These are phyloP conservation scores for Lindgomyces ingoldianus DNA, from an alignment of 495 filamentous ascomycete species.

Conservation along the genomic window DNA sequence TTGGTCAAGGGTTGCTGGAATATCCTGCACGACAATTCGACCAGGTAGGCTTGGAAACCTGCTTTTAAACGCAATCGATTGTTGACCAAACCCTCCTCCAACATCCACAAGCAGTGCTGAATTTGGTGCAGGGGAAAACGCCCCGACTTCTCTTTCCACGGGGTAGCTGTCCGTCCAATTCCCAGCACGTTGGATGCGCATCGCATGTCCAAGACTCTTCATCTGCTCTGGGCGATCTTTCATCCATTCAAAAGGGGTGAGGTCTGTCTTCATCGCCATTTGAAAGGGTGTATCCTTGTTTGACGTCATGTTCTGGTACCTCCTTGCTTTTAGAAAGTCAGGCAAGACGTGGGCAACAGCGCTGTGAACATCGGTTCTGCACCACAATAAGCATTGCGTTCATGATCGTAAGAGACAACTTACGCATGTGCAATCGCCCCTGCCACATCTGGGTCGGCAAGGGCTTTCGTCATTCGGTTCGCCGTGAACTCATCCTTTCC, in stretches of 20 bases:
- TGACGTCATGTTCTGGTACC: conserved; percentile 12
- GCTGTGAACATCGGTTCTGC: conserved; percentile 2
- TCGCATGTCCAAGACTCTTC: conserved; percentile 17
- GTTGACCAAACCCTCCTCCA: conserved; percentile 58
- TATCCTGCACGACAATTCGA: conserved; percentile 57
- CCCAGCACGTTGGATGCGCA: conserved; percentile 9
- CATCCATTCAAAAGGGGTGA: conserved; percentile 21
- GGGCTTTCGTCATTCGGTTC: neutral
- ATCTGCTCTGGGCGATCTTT: conserved; percentile 17
- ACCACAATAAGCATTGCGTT: neutral
- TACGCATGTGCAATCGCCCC: neutral
- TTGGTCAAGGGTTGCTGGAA: conserved; percentile 47
- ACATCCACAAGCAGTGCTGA: conserved; percentile 50
- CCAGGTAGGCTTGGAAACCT: conserved; percentile 41
- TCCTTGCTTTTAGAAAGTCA: neutral
- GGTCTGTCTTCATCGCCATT: conserved; percentile 10
- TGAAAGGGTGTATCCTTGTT: conserved; percentile 20
- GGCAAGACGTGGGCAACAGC: neutral
- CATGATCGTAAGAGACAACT: neutral
- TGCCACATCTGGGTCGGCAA: conserved; percentile 5
- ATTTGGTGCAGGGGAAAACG: neutral
- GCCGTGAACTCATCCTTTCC: neutral
- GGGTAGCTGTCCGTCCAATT: conserved; percentile 13
- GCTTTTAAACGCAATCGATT: conserved; percentile 50
- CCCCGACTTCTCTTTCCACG: conserved; percentile 8